Evolutionary conservation across 2,329 filamentous ascomycete species (phyloP), one percentile per base, ranked within the genome.

Genomic region (Pyricularia sp.): DNA sequence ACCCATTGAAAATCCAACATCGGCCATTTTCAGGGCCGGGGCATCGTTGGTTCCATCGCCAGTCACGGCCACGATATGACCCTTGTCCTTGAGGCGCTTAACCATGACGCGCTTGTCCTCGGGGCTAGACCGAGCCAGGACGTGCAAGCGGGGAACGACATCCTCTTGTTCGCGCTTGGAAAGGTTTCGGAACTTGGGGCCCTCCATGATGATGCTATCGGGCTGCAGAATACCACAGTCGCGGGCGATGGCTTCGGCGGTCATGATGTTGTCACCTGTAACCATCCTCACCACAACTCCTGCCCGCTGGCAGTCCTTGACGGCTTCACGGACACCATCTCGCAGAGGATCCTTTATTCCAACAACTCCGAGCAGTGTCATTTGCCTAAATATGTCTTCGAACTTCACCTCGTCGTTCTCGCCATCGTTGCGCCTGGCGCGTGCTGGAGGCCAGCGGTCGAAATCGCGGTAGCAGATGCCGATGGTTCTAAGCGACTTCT

Each of bases 1-100:
- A 72, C 92, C 92, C 92, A 94, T 94, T n/a, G 91, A 92, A 79
- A 94, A 94, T 28, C 92, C 92, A 66, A 94, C 89, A 75, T 94
- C 91, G 7, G 92, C 92, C 74, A 89, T 89, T 79, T 92, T 93
- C 66, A 94, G 83, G 67, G 92, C 92, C 28, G 91, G 91, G 4
- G 91, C 92, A 78, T 94, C 92, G 76, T 94, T 94, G 73, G 92
- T 94, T 69, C 92, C 92, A 74, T 94, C 92, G 72, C 92, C 92
- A 36, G 92, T 94, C 12, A 94, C 92, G 64, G 92, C 92, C 67
- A 94, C 92, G 20, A 89, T 93, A 77, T 94, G 90, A 64, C 88
- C 88, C 75, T 88, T 83, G 71, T 90, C 88, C 78, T 91, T 92
- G 70, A 93, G 83, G 68, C 87, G 84, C 76, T 87, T 86, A 33